Evolutionary conservation across 176 grass and related monocot genomes (phyloP).

Genomic region (Luzula sylvatica): DNA sequence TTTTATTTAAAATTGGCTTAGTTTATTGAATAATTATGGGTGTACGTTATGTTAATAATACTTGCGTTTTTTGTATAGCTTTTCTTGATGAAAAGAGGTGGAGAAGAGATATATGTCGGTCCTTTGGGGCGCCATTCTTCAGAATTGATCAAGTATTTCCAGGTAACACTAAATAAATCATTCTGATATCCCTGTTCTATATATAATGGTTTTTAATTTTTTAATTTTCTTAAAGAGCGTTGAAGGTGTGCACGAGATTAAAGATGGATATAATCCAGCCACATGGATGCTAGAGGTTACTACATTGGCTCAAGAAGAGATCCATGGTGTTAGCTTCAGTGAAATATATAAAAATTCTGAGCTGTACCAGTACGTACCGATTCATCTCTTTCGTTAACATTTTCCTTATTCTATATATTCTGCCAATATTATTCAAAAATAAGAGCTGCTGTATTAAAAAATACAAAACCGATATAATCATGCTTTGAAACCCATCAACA

Average conservation of each 20-base stretch:
- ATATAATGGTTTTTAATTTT: conserved; percentile 14
- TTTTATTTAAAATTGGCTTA: conserved; percentile 17
- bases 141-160: conserved; percentile 77
- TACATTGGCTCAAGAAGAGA: conserved; percentile 56
- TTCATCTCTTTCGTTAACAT: neutral
- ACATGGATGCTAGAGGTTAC: conserved; percentile 89
- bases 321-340: conserved; percentile 41
- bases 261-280: conserved; percentile 74
- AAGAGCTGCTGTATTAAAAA: neutral
- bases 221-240: conserved; percentile 31
- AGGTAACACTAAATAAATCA: conserved; percentile 33
- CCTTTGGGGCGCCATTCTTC: conserved; percentile 69
- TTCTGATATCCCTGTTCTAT: conserved; percentile 7
- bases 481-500: too few relatives aligned
- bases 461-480: too few relatives aligned
- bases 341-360: conserved; percentile 57
- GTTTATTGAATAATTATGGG: neutral
- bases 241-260: conserved; percentile 52
- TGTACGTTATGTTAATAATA: conserved; percentile 5
- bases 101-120: conserved; percentile 91
- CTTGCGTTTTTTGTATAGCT: conserved; percentile 36
- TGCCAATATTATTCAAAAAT: neutral
- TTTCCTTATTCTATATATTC: neutral
- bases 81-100: conserved; percentile 88
- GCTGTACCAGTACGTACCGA: conserved; percentile 46